phyloP scores from a whole-genome alignment of 2,329 filamentous ascomycete genomes.

The Leptographium lundbergii region DNA sequence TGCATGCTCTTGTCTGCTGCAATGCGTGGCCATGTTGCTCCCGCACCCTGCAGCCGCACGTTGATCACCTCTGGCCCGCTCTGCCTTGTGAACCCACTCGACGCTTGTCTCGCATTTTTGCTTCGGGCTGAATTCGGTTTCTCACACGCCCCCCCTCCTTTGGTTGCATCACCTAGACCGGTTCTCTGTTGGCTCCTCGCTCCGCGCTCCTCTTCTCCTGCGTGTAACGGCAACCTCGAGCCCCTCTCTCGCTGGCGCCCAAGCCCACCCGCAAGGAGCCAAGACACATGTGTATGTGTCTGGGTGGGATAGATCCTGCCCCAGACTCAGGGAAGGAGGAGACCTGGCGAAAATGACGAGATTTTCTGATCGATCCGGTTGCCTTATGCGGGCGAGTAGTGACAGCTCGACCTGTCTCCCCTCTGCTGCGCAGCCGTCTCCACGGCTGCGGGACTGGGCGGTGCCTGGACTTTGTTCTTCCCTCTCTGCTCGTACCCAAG shows the following conservation, averaged over 20 bases:
- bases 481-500: too few relatives aligned
- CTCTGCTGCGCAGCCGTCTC: not conserved
- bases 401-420: not conserved
- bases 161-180: not conserved
- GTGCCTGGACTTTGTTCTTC: not conserved
- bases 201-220: not conserved
- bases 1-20: not conserved
- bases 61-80: not conserved
- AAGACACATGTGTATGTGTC: not conserved
- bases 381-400: constrained; percentile 2
- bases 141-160: not conserved
- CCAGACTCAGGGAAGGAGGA: not conserved
- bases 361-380: constrained; percentile 2
- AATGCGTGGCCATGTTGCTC: not conserved
- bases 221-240: not conserved
- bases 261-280: not conserved
- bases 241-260: not conserved
- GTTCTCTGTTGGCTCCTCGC: not conserved
- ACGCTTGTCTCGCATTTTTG: not conserved
- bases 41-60: not conserved
- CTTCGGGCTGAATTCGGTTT: not conserved
- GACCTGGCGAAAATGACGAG: not conserved
- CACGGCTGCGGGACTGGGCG: not conserved
- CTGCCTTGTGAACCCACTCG: not conserved
- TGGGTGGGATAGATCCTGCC: not conserved